Conservation (phyloP, 2,329 filamentous ascomycete genomes). For the Teratosphaeria nubilosa region DNA sequence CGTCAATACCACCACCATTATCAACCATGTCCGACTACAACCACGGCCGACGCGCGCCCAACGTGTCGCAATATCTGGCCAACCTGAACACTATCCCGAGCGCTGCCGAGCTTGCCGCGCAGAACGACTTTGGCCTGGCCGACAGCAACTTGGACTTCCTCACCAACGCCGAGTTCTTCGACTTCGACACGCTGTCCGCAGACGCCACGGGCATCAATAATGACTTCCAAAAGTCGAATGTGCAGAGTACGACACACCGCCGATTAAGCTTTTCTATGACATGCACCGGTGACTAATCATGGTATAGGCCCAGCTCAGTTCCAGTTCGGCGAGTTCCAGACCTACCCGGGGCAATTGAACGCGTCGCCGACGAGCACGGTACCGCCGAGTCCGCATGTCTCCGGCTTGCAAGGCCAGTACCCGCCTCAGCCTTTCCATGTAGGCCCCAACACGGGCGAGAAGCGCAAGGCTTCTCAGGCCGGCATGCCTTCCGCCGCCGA, state of each 20-base stretch:
- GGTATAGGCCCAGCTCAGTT: constrained; percentile 27
- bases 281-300: background rate
- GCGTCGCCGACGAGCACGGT: constrained; percentile 14
- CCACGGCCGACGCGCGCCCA: constrained; percentile 68
- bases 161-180: constrained; percentile 50
- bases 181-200: constrained; percentile 47
- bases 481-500: constrained; percentile 23
- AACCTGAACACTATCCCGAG: constrained; percentile 66
- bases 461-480: constrained; percentile 36
- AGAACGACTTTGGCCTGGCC: constrained; percentile 49
- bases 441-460: constrained; percentile 26
- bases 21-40: constrained; percentile 60
- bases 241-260: background rate
- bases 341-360: constrained; percentile 21
- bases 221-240: constrained; percentile 2
- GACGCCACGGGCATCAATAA: constrained; percentile 9
- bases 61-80: constrained; percentile 82
- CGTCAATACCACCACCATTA: background rate
- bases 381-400: constrained; percentile 16
- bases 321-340: constrained; percentile 37
- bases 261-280: background rate
- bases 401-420: constrained; percentile 19
- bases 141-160: constrained; percentile 44
- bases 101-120: constrained; percentile 48
- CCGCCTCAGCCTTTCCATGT: constrained; percentile 13